Percentiles rank a stretch among this genome's conserved stretches.
Conservation (phyloP, 2,329 filamentous ascomycete genomes). For the Rugonectria rugulosa region DNA sequence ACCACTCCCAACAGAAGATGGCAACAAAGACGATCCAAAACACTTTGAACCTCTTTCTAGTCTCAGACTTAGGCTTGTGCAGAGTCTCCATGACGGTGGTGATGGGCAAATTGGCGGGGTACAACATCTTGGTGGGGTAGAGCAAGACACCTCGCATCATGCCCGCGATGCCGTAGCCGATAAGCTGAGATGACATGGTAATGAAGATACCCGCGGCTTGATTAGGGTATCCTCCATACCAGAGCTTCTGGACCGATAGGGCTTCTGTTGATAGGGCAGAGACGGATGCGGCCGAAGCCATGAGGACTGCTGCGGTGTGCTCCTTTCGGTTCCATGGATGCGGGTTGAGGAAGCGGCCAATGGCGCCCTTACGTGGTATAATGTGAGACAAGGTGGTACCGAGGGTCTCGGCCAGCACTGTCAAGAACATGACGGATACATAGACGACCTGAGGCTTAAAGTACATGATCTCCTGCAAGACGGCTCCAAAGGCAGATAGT, state of each 20-base stretch:
- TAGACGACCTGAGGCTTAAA: slow-evolving; percentile 35
- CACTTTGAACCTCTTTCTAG: slow-evolving; percentile 48
- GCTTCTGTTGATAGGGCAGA: slow-evolving; percentile 45
- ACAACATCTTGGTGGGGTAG: slow-evolving; percentile 55
- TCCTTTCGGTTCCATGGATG: slow-evolving; percentile 39
- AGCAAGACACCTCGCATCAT: slow-evolving; percentile 54
- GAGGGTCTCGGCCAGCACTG: slow-evolving; percentile 30
- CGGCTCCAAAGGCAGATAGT: slow-evolving; percentile 30
- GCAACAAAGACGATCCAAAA: slow-evolving; percentile 50
- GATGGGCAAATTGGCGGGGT: slow-evolving; percentile 40
- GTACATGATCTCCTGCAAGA: slow-evolving; percentile 36
- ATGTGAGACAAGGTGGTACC: neutral
- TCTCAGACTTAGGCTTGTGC: slow-evolving; percentile 41
- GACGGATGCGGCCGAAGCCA: slow-evolving; percentile 51
- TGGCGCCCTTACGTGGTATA: slow-evolving; percentile 23
- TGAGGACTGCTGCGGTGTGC: slow-evolving; percentile 48
- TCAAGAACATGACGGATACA: slow-evolving; percentile 36
- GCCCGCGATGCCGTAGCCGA: slow-evolving; percentile 59
- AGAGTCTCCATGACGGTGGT: slow-evolving; percentile 41
- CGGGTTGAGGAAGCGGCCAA: slow-evolving; percentile 28
- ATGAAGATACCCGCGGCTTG: slow-evolving; percentile 52
- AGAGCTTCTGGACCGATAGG: slow-evolving; percentile 55
- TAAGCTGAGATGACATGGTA: slow-evolving; percentile 55
- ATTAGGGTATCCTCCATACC: slow-evolving; percentile 51
- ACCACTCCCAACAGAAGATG: slow-evolving; percentile 54